Percentiles rank a stretch among this genome's conserved stretches.
phyloP scores from a whole-genome alignment of 768 basidiomycete genomes.

The Hypholoma fasciculare region DNA sequence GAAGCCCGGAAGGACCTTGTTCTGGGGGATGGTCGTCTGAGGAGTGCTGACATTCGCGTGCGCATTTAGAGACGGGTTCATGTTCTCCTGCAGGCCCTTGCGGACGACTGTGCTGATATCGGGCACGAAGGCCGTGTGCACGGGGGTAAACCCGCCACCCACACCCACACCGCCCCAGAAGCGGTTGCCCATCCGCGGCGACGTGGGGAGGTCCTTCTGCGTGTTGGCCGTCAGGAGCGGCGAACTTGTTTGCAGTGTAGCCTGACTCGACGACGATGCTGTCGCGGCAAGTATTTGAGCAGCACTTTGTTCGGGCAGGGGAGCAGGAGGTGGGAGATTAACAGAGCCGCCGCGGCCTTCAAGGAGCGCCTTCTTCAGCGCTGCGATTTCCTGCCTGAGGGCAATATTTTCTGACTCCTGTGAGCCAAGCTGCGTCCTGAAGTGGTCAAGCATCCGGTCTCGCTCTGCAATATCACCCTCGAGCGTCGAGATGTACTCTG shows the following conservation, averaged over 20 bases:
- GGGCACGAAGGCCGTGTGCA: slow-evolving; percentile 82
- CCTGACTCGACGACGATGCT: slow-evolving; percentile 20
- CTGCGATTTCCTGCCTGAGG: slow-evolving; percentile 72
- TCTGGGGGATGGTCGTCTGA: slow-evolving; percentile 10
- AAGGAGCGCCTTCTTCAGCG: slow-evolving; percentile 74
- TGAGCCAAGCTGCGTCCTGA: slow-evolving; percentile 79
- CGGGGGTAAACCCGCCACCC: slow-evolving; percentile 70
- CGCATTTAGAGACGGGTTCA: slow-evolving; percentile 61
- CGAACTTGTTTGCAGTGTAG: slow-evolving; percentile 13
- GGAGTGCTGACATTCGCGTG: slow-evolving; percentile 35
- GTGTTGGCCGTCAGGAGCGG: slow-evolving; percentile 63
- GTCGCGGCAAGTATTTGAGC: slow-evolving; percentile 32
- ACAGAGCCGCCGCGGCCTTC: slow-evolving; percentile 56
- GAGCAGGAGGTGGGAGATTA: slow-evolving; percentile 53
- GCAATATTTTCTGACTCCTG: slow-evolving; percentile 82
- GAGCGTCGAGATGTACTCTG: slow-evolving; percentile 93
- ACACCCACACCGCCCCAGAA: slow-evolving; percentile 81
- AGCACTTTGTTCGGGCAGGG: slow-evolving; percentile 41
- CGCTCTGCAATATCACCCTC: slow-evolving; percentile 93
- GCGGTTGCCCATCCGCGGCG: slow-evolving; percentile 50
- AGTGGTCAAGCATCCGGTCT: slow-evolving; percentile 86
- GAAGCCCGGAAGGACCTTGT: slow-evolving; percentile 46
- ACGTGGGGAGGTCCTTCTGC: slow-evolving; percentile 73
- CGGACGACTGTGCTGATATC: slow-evolving; percentile 43
- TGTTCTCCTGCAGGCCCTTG: slow-evolving; percentile 64